Evolutionary conservation across 2,329 filamentous ascomycete genomes (phyloP), one percentile per base, ranked within the genome.

Genomic region (Colletotrichum sp.): DNA sequence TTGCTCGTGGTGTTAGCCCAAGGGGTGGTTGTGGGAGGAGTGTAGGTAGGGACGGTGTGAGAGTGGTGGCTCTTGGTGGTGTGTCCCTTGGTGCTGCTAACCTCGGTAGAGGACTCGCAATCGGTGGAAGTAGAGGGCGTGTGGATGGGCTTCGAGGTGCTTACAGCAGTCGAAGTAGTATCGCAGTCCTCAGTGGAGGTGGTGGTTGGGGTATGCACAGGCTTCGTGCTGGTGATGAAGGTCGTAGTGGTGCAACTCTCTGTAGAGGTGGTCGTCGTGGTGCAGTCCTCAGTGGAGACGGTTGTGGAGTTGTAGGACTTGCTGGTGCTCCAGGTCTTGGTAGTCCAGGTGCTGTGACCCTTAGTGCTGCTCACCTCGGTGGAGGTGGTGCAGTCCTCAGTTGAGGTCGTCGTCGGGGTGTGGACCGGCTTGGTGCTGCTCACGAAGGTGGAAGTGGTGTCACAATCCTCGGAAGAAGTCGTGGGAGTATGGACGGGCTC

Each of bases 41-140:
- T 1, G 39, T 28, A 80, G 12, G 79, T 78, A 5, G 74, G 39
- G 32, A 36, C 12, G 6, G 44, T 52, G n/a, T 52, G 44, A 25
- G 44, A 52, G 36, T 59, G 65, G 44, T 67, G 65, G 44, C 44
- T 67, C 44, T 55, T 55, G 30, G 27, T 68, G 57, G 11, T 63
- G 30, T 52, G 28, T 36, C 57, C n/a, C 55, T 65, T 67, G 25
- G 55, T 75, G 36, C n/a, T 72, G 34, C 63, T 75, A 15, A 44
- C 36, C 15, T 59, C 22, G 36, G 59, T 75, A 3, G 64, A 72
- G 16, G 64, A 22, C 6, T 48, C 25, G 44, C 34, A 64, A 9
- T 70, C 57, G 6, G 39, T 44, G 6, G 52, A 32, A 5, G 61
- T 63, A 9, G 55, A 28, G n/a, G 69, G 55, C 9, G 32, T 59